Evolutionary conservation across 1,284 basidiomycete species (phyloP), one percentile per base, ranked within the genome.

Genomic region (Leccinum angustisporum): DNA sequence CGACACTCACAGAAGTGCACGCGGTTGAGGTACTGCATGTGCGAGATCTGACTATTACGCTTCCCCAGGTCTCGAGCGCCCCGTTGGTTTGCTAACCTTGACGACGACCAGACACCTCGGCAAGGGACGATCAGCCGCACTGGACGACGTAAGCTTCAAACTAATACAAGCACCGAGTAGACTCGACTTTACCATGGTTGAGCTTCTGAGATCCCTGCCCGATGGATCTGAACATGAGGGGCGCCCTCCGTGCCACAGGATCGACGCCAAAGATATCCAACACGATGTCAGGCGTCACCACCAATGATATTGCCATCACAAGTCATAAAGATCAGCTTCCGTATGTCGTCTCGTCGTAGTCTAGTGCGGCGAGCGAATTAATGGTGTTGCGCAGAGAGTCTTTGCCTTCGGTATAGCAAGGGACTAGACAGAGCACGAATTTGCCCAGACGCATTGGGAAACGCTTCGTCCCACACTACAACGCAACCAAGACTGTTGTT

Each of bases 231-330:
- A 98, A 98, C 77, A 95, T 81, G 50, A 98, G 80, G 6, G 97
- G 95, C 75, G 94, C 92, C 71, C 97, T 94, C 36, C 94, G 80
- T 5, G 63, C 63, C 70, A 90, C 86, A 21, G 95, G 94, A 73
- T 98, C 97, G 31, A 97, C 90, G 59, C 97, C 97, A 5, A 99
- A 85, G 66, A 99, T 92, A 75, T 99, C 97, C 58, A 98, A 82
- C 9, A 96, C 95, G 58, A 92, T 90, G 48, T 88, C 85, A 4
- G 97, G 97, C 0, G 97, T 99, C 97, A 68, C 90, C 92, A 65
- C 97, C 97, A 63, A 98, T 95, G 71, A 98, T 97, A 73, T 95
- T 96, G 21, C 96, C 96, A 73, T 99, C 97, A 73, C 97, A 99
- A 66, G 99, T 96, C 74, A 99, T 83, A 78, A 98, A 92, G 64